Conservation (phyloP, 768 basidiomycete species). For the Tephrocybe sp. region DNA sequence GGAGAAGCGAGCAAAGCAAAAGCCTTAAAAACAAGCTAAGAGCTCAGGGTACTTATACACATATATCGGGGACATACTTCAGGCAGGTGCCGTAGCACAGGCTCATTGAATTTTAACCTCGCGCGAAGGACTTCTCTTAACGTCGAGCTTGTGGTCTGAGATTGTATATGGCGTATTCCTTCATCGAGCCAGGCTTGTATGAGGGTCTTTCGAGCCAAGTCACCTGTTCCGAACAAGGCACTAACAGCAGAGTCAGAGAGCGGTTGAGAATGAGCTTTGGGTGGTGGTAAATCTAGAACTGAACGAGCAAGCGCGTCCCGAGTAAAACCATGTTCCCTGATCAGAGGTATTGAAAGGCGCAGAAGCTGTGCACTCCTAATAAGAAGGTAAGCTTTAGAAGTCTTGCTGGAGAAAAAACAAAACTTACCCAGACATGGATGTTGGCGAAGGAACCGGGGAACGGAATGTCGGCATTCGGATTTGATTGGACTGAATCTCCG, state of each 20-base stretch:
- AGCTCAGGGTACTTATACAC: neutral
- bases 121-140: constrained; percentile 52
- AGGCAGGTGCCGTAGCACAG: constrained; percentile 61
- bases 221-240: constrained; percentile 69
- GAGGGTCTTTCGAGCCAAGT: constrained; percentile 60
- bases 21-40: constrained; percentile 44
- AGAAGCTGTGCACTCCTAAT: constrained; percentile 41
- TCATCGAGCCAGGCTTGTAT: constrained; percentile 74
- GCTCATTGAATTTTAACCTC: constrained; percentile 64
- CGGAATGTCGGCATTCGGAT: constrained; percentile 19
- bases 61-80: constrained; percentile 46
- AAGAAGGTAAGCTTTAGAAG: neutral
- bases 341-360: constrained; percentile 59
- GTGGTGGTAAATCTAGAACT: constrained; percentile 50
- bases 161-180: constrained; percentile 53
- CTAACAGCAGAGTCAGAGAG: constrained; percentile 70
- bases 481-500: constrained; percentile 22
- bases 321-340: constrained; percentile 71
- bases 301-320: constrained; percentile 65
- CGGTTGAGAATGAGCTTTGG: constrained; percentile 49
- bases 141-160: constrained; percentile 20
- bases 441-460: constrained; percentile 19
- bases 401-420: neutral
- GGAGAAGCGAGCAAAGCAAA: constrained; percentile 67
- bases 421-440: constrained; percentile 18